phyloP scores from a whole-genome alignment of 2,329 filamentous ascomycete species.

The Ophiostoma montium region DNA sequence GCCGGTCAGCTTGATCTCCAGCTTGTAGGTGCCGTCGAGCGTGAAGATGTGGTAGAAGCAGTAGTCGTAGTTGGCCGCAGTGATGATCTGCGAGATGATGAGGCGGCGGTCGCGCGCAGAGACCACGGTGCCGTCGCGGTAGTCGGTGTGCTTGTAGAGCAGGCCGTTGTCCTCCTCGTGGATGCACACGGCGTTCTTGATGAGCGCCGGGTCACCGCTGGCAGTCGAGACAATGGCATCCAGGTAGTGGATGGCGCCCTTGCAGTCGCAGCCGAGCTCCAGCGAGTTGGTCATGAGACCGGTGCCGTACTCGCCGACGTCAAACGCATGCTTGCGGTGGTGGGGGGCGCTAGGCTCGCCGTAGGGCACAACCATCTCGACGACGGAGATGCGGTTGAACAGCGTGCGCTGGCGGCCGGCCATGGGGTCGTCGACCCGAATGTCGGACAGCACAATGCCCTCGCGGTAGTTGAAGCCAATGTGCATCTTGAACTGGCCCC shows the following conservation, averaged over 20 bases:
- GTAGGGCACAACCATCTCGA: conserved; percentile 91
- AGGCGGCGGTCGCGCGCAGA: conserved; percentile 79
- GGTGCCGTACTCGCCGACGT: conserved; percentile 59
- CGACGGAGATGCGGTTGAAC: conserved; percentile 78
- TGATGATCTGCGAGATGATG: conserved; percentile 83
- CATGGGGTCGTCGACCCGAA: conserved; percentile 61
- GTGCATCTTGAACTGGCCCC: conserved; percentile 90
- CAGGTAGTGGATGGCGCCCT: conserved; percentile 82
- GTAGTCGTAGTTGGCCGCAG: conserved; percentile 93
- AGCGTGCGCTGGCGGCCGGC: conserved; percentile 62
- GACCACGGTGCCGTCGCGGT: conserved; percentile 75
- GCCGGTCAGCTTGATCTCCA: conserved; percentile 82
- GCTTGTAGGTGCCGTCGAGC: conserved; percentile 81
- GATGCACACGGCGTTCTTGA: conserved; percentile 91
- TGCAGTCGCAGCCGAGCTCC: conserved; percentile 69
- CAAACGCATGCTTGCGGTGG: conserved; percentile 69
- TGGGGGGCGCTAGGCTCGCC: conserved; percentile 70
- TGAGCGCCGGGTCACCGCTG: conserved; percentile 58
- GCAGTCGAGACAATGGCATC: conserved; percentile 74
- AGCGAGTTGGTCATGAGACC: conserved; percentile 75
- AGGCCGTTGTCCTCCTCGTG: conserved; percentile 90
- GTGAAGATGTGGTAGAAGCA: conserved; percentile 19
- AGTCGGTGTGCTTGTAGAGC: conserved; percentile 88
- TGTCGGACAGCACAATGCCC: conserved; percentile 80
- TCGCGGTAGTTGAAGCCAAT: conserved; percentile 92